Evolutionary conservation across 2,329 filamentous ascomycete genomes (phyloP).

Genomic region (Paraconiothyrium brasiliense): DNA sequence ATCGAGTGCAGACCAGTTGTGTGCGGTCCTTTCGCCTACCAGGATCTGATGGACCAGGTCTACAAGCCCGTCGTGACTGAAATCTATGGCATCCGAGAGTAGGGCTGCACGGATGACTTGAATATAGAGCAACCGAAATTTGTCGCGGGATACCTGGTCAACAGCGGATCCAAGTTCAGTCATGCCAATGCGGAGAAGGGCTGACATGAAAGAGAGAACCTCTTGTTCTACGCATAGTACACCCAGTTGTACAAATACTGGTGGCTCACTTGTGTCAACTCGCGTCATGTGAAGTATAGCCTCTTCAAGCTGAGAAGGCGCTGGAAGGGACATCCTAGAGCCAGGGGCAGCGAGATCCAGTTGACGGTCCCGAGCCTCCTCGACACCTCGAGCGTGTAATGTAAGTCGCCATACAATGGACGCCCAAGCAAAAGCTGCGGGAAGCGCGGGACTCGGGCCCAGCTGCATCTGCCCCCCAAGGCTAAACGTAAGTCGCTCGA

Average conservation of each 20-base stretch:
- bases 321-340: slow-evolving; percentile 23
- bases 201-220: slow-evolving; percentile 37
- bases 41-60: slow-evolving; percentile 72
- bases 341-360: slow-evolving; percentile 31
- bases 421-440: slow-evolving; percentile 83
- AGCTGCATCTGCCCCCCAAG: slow-evolving; percentile 66
- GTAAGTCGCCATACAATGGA: slow-evolving; percentile 62
- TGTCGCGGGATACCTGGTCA: slow-evolving; percentile 66
- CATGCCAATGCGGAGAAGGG: slow-evolving; percentile 37
- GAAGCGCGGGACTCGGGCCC: slow-evolving; percentile 71
- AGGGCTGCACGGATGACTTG: slow-evolving; percentile 75
- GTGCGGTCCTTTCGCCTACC: slow-evolving; percentile 56
- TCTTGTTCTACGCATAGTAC: slow-evolving; percentile 34
- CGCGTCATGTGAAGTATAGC: slow-evolving; percentile 34
- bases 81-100: slow-evolving; percentile 68
- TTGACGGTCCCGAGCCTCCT: slow-evolving; percentile 39
- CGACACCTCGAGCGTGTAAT: slow-evolving; percentile 30
- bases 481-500: slow-evolving; percentile 78
- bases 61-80: slow-evolving; percentile 73
- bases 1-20: slow-evolving; percentile 40
- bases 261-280: slow-evolving; percentile 35
- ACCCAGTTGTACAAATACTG: slow-evolving; percentile 37
- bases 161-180: slow-evolving; percentile 58
- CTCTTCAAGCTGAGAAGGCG: slow-evolving; percentile 38
- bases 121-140: slow-evolving; percentile 71